Conservation (phyloP, 1,284 basidiomycete genomes). For the Microbotryomycetes sp. region DNA sequence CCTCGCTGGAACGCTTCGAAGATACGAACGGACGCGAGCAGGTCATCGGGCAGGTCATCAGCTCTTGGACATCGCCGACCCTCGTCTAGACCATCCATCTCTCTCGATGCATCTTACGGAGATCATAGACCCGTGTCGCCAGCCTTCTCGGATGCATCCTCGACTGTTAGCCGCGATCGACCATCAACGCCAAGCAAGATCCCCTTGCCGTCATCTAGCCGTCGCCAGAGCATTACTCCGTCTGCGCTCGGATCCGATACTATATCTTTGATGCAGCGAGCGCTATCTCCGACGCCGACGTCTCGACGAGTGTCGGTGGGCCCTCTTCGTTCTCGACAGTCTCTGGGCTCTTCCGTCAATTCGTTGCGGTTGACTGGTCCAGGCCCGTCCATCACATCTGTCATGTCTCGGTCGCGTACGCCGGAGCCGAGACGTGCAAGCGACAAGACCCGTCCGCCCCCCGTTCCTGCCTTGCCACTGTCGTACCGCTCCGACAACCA, state of each 20-base stretch:
- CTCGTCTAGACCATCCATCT: neutral
- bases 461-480: conserved; percentile 12
- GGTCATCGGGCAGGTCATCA: conserved; percentile 44
- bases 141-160: conserved; percentile 28
- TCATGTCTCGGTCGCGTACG: neutral
- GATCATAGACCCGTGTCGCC: conserved; percentile 19
- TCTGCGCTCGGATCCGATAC: conserved; percentile 33
- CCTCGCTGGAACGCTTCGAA: conserved; percentile 72
- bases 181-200: conserved; percentile 31
- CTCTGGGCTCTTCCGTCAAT: neutral
- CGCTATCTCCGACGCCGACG: conserved; percentile 56
- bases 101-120: neutral
- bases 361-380: conserved; percentile 3
- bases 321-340: conserved; percentile 1
- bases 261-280: conserved; percentile 51
- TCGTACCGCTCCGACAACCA: neutral
- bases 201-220: conserved; percentile 20
- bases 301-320: neutral
- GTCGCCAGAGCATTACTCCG: conserved; percentile 4
- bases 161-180: conserved; percentile 16
- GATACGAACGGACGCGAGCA: conserved; percentile 39
- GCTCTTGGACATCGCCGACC: conserved; percentile 30
- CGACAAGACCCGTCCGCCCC: conserved; percentile 9
- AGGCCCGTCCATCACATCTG: conserved; percentile 5
- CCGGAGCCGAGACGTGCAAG: neutral